A percentile compares a stretch with the other conserved stretches of the same genome.
Evolutionary conservation across 2,329 filamentous ascomycete genomes (phyloP).

Genomic region (Penicillium sumatraense): DNA sequence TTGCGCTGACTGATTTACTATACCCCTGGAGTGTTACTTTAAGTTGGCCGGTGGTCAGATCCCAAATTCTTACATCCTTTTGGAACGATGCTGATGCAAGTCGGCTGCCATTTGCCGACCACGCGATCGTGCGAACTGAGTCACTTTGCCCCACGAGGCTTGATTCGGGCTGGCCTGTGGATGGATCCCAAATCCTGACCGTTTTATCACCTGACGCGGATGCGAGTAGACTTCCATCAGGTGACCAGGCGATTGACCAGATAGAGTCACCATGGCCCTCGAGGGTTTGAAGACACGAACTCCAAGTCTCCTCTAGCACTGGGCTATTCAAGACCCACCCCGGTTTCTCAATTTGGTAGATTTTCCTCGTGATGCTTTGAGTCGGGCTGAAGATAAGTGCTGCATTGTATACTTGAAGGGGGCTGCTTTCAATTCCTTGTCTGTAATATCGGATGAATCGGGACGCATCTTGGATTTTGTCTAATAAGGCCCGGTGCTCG

Average conservation of each 20-base stretch:
- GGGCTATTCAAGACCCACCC: not conserved
- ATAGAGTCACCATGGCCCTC: slow-evolving; percentile 1
- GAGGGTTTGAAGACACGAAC: not conserved
- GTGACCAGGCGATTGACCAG: slow-evolving; percentile 7
- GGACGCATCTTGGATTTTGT: slow-evolving; percentile 26
- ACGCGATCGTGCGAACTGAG: slow-evolving; percentile 3
- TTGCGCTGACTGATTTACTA: not conserved
- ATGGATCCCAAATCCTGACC: slow-evolving; percentile 45
- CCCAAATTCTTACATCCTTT: slow-evolving; percentile 29
- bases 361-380: not conserved
- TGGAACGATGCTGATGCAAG: slow-evolving; percentile 14
- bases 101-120: slow-evolving; percentile 10
- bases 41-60: slow-evolving; percentile 41
- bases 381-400: slow-evolving; percentile 31
- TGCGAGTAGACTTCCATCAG: slow-evolving; percentile 13
- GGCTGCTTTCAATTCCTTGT: slow-evolving; percentile 24
- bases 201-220: slow-evolving; percentile 18
- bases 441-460: slow-evolving; percentile 32
- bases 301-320: not conserved
- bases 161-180: slow-evolving; percentile 11
- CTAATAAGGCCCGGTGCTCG: not conserved
- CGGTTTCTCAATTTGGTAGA: not conserved
- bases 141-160: slow-evolving; percentile 15
- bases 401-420: slow-evolving; percentile 36
- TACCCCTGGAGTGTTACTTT: slow-evolving; percentile 16